A percentile compares a stretch with the other conserved stretches of the same genome.
phyloP scores from a whole-genome alignment of 768 basidiomycete genomes.

The Russula olivacea region DNA sequence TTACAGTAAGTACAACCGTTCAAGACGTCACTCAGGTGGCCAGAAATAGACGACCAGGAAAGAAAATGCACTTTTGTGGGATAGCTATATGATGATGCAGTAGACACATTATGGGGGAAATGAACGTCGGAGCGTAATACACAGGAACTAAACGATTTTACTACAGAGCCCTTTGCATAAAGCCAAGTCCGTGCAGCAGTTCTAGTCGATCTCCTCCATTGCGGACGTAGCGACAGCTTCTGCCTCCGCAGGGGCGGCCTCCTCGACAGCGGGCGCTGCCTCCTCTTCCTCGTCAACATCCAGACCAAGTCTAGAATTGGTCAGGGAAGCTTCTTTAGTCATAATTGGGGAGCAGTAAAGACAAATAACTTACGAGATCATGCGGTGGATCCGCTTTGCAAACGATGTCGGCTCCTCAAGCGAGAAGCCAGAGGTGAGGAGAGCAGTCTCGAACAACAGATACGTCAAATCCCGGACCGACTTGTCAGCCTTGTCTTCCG shows the following conservation, averaged over 20 bases:
- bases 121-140: constrained; percentile 18
- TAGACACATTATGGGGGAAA: constrained; percentile 10
- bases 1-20: background rate
- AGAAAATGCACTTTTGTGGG: constrained; percentile 14
- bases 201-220: constrained; percentile 96
- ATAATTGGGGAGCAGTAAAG: background rate
- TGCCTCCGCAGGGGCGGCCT: constrained; percentile 45
- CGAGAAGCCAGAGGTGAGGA: constrained; percentile 92
- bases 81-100: constrained; percentile 18
- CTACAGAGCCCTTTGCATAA: constrained; percentile 3
- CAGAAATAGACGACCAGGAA: background rate
- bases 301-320: constrained; percentile 55
- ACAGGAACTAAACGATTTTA: constrained; percentile 11
- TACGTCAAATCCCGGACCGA: constrained; percentile 94
- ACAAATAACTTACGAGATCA: constrained; percentile 67
- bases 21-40: background rate
- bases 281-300: constrained; percentile 63
- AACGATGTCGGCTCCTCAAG: constrained; percentile 94
- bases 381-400: constrained; percentile 93
- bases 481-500: constrained; percentile 98
- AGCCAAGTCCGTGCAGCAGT: constrained; percentile 6
- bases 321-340: constrained; percentile 9
- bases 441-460: constrained; percentile 94
- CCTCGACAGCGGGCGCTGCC: constrained; percentile 39
- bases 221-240: constrained; percentile 68